Evolutionary conservation across 2,329 filamentous ascomycete species (phyloP), one percentile per base, ranked within the genome.

Genomic region (Cladophialophora bantiana): DNA sequence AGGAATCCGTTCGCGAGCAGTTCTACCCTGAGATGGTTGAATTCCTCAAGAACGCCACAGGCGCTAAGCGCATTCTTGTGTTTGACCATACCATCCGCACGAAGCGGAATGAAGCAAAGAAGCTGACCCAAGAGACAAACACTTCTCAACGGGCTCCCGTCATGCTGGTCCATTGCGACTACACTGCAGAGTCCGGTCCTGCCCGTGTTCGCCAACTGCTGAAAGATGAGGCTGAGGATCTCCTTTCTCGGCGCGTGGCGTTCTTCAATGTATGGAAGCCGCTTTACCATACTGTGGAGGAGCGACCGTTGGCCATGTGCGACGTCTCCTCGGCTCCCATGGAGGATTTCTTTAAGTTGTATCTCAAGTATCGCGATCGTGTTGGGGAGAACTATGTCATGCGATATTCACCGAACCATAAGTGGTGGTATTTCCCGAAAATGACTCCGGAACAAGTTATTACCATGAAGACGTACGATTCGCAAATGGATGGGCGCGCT

Each of bases 231-330:
- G 81, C 81, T 0, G 72, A 76, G 4, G 73, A 76, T 34, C 77
- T 84, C 0, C 75, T 84, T 4, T 76, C 79, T n/a, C 77, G 80
- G 7, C 78, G 82, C 7, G 78, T 80, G 48, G 80, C 82, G 10
- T 83, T 84, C 62, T 79, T 84, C 72, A 84, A 84, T 60, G 80
- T 84, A 34, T 84, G 82, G 82, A 82, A 83, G 32, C 82, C 82
- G 0, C 77, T 84, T 26, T 26, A 65, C 52, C 77, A 61, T 18
- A 60, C 64, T 10, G 79, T 81, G 31, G 77, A 80, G 68, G 79
- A 81, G 63, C 75, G 77, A 12, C 79, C 78, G 1, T 72, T 81
- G 6, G 78, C 78, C 7, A 80, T 80, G 78, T 79, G 77, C 69
- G 78, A 81, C 56, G 76, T 78, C 31, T 71, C 72, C 18, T 76